Evolutionary conservation across 2,329 filamentous ascomycete genomes (phyloP), one percentile per base, ranked within the genome.

Genomic region (Ilyonectria robusta): DNA sequence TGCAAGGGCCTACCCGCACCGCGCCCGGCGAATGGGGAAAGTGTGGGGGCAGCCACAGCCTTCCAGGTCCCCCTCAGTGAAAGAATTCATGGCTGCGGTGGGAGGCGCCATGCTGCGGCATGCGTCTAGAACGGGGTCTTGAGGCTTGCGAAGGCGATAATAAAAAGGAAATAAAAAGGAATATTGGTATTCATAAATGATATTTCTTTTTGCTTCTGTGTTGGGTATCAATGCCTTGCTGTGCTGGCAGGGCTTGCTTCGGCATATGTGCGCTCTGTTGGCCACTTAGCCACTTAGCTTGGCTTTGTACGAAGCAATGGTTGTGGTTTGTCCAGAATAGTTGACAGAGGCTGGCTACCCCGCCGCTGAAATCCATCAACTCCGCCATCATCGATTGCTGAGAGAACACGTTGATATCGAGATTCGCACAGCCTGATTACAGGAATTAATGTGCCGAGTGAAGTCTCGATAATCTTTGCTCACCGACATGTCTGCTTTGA

Each of bases 31-130:
- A 60, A 62, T 50, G 44, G 55, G 51, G 57, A 58, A 59, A 55
- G 23, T 61, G 64, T 73, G 70, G 73, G 71, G 68, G 40, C 59
- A 50, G 40, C 63, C 35, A 65, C 70, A 74, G 69, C 73, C 72
- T 75, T 62, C 69, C 40, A n/a, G 40, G 15, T 19, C 40, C 15
- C 31, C 61, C 59, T 31, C 10, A 42, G 15, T 51, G n/a, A 21
- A 53, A 21, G 50, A 53, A 21, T 35, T 8, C 50, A 53, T 53
- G 31, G 50, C 11, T 53, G 47, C 13, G 26, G 5, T 26, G 23
- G 26, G 17, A 29, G 15, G 23, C 31, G 31, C 31, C 11, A 9
- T 11, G 31, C 15, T 29, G 13, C 2, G 46, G 40, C 33, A 59
- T 62, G 72, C 57, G 62, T 19, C 35, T 23, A 53, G 53, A 51